phyloP scores from a whole-genome alignment of 1,139 yeast genomes.

The Pichia sp. region DNA sequence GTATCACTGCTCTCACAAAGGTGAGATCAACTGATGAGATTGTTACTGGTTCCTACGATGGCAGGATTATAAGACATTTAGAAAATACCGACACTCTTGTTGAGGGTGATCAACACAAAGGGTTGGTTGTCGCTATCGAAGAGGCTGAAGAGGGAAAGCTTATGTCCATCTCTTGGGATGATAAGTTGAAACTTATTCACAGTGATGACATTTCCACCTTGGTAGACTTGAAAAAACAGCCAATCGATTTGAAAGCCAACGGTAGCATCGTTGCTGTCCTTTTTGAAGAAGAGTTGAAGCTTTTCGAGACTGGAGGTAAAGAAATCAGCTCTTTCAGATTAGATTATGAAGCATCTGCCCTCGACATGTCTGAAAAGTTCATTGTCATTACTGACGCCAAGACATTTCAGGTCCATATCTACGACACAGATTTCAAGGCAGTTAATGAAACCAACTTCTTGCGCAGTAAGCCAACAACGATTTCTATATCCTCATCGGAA shows the following conservation, averaged over 20 bases:
- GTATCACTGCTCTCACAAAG: constrained; percentile 55
- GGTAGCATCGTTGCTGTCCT: constrained; percentile 35
- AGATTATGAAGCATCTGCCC: constrained; percentile 36
- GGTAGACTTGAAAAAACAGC: constrained; percentile 49
- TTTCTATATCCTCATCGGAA: constrained; percentile 56
- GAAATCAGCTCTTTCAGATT: constrained; percentile 26
- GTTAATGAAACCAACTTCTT: constrained; percentile 38
- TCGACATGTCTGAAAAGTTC: constrained; percentile 33
- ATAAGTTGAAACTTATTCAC: constrained; percentile 47
- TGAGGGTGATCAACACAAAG: constrained; percentile 42
- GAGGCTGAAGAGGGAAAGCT: constrained; percentile 22
- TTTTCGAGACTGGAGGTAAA: constrained; percentile 26
- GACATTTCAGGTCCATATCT: constrained; percentile 25
- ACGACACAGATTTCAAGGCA: constrained; percentile 13
- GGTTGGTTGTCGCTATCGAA: constrained; percentile 45
- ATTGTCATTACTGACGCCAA: constrained; percentile 46
- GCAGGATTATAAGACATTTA: constrained; percentile 58
- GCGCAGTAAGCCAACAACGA: constrained; percentile 28
- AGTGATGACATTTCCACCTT: constrained; percentile 22
- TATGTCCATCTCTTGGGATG: constrained; percentile 82
- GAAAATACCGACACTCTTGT: constrained; percentile 28
- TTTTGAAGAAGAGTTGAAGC: constrained; percentile 39
- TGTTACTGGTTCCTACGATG: constrained; percentile 80
- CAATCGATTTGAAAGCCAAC: constrained; percentile 37
- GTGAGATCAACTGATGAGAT: constrained; percentile 21